phyloP scores from a whole-genome alignment of 202 grass and related monocot genomes.

The Schoenoplectus triqueter region DNA sequence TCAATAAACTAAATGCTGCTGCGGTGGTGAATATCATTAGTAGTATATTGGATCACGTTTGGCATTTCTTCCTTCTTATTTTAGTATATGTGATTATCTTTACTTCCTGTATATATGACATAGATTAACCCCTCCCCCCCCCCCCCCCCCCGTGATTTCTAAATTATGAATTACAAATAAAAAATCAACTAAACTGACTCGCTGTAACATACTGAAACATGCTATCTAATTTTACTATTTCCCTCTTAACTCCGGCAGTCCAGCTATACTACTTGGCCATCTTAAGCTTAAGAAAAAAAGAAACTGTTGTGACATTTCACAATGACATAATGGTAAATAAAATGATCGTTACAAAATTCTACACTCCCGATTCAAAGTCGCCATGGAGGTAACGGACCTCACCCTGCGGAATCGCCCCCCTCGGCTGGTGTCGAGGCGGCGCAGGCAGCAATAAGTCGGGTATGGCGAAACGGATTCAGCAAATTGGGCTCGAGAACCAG shows the following conservation, averaged over 20 bases:
- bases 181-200: background rate
- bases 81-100: background rate
- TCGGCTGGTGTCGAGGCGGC: slow-evolving; percentile 53
- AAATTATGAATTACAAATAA: slow-evolving; percentile 5
- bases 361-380: slow-evolving; percentile 22
- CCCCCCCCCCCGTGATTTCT: no score
- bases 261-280: background rate
- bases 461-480: slow-evolving; percentile 35
- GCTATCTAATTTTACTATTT: slow-evolving; percentile 16
- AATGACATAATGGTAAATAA: slow-evolving; percentile 3
- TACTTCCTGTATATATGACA: background rate
- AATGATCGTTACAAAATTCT: background rate
- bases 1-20: background rate
- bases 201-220: background rate
- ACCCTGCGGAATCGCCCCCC: slow-evolving; percentile 55
- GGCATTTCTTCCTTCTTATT: background rate
- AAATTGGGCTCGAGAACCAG: slow-evolving; percentile 45
- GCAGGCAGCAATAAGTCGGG: slow-evolving; percentile 44
- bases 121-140: background rate
- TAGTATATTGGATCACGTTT: background rate
- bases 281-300: background rate
- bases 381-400: slow-evolving; percentile 46
- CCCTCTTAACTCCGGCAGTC: background rate
- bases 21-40: slow-evolving; percentile 1
- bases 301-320: slow-evolving; percentile 11